Evolutionary conservation across 1,284 basidiomycete species (phyloP).

Genomic region (Ganoderma meredithae): DNA sequence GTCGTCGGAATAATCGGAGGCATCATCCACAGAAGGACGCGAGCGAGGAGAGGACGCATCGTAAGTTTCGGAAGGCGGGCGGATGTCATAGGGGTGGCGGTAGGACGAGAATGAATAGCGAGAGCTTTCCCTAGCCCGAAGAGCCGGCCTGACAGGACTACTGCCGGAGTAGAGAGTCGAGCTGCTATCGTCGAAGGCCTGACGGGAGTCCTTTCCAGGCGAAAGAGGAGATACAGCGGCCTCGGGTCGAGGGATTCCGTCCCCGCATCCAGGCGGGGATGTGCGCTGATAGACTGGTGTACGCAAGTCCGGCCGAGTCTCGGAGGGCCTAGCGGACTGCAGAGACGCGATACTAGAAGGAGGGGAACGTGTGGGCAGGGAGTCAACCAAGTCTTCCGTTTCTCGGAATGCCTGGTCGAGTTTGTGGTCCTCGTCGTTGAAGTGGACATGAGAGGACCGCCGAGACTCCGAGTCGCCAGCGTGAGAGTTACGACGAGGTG

Average conservation of each 20-base stretch:
- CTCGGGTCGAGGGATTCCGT: neutral
- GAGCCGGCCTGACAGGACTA: conserved; percentile 1
- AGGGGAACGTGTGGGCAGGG: neutral
- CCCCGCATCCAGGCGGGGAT: neutral
- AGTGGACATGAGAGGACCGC: conserved; percentile 34
- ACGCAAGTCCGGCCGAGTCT: conserved; percentile 12
- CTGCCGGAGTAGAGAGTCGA: conserved; percentile 27
- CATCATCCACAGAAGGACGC: conserved; percentile 24
- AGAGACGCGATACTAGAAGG: conserved; percentile 15
- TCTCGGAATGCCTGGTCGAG: conserved; percentile 7
- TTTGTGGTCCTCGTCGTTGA: conserved; percentile 24
- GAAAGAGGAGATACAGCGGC: conserved; percentile 13
- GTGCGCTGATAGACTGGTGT: conserved; percentile 19
- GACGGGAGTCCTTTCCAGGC: neutral
- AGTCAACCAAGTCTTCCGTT: conserved; percentile 16
- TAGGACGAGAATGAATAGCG: conserved; percentile 59
- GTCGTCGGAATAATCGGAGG: conserved; percentile 30
- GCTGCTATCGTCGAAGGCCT: conserved; percentile 18
- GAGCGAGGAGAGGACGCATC: conserved; percentile 41
- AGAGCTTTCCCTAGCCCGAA: conserved; percentile 39
- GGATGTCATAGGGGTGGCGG: conserved; percentile 66
- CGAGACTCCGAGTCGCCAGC: conserved; percentile 10
- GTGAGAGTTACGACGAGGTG: conserved; percentile 13
- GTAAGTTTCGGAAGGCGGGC: conserved; percentile 54
- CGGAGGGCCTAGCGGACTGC: conserved; percentile 15